Base-by-base conservation (phyloP, 805 yeast genomes). In the Cephaloascus fragrans region DNA sequence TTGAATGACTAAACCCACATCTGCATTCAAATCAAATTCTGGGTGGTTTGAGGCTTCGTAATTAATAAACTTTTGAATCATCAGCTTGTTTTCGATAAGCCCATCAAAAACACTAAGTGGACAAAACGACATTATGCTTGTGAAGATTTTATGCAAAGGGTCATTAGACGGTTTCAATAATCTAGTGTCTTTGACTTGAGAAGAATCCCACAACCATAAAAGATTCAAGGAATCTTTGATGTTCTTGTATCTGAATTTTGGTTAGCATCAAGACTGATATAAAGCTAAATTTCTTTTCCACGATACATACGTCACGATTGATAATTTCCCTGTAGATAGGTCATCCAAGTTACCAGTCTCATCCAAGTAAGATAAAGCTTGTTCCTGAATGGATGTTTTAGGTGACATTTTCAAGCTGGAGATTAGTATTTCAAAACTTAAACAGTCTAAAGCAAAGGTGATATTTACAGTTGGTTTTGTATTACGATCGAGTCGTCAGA, bases 311-410 rank as follows among this genome's bases (percentile, higher is more conserved):
- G 6, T 33, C n/a, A 31, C 17, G 10, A 53, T 38, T 35, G 54
- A 47, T 4, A 44, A 40, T 20, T 39, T 37, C 4, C 53, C 55
- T 16, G 53, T 37, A 3, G 58, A 56, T 26, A 28, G 37, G 9
- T 38, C 43, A 5, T 46, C 44, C n/a, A 55, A 41, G 6, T 35
- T 36, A 4, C 52, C 54, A 31, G 41, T 38, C 4, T 43, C 44
- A 3, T 37, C 37, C 10, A 45, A 36, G 32, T 43, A 54, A 15
- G 36, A 29, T 14, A 39, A 37, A 3, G 57, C 58, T 39, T 55
- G 62, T 15, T 44, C 45, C 36, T 55, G 55, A 18, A 54, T 37
- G 2, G 49, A 44, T 26, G 6, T 37, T 19, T 19, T 19, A 8
- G 16, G 16, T 37, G 8, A n/a, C 26, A 29, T 23, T 35, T 18